These are phyloP conservation scores for Diplodia seriata DNA, from an alignment of 2,329 filamentous ascomycete genomes.

Conservation along the genomic window DNA sequence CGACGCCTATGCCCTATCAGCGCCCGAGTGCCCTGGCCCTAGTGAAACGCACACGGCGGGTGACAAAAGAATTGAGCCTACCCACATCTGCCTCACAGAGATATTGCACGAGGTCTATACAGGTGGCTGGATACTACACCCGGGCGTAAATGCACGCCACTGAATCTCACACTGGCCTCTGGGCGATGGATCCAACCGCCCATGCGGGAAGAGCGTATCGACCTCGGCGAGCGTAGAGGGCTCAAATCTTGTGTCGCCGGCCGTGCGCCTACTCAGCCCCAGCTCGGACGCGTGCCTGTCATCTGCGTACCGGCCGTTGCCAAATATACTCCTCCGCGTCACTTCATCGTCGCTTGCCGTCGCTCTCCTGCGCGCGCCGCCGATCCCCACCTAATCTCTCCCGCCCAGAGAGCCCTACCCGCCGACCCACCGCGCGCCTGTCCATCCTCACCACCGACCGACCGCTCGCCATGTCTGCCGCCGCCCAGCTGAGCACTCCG, in stretches of 20 bases:
- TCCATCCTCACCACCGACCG: constrained; percentile 10
- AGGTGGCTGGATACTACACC: too few relatives aligned
- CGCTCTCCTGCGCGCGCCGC: constrained; percentile 17
- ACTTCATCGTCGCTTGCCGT: constrained; percentile 5
- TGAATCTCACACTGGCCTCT: too few relatives aligned
- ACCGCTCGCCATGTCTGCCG: background rate
- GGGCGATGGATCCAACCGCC: too few relatives aligned
- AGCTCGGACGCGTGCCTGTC: constrained; percentile 15
- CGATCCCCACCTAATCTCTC: background rate
- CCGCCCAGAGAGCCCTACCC: constrained; percentile 16
- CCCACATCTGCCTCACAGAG: too few relatives aligned
- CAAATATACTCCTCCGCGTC: constrained; percentile 21
- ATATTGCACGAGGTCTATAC: too few relatives aligned
- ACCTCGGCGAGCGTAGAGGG: too few relatives aligned
- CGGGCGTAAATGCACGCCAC: too few relatives aligned
- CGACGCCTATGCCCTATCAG: constrained; percentile 18
- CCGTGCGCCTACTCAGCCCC: constrained; percentile 10
- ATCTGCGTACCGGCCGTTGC: constrained; percentile 10
- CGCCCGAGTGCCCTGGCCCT: background rate
- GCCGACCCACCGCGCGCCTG: constrained; percentile 14
- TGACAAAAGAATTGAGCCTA: too few relatives aligned
- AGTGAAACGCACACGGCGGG: too few relatives aligned
- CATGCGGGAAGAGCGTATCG: too few relatives aligned
- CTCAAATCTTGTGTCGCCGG: too few relatives aligned
- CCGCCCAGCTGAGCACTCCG: constrained; percentile 43